Base-by-base conservation (phyloP, 2,329 filamentous ascomycete genomes). In the Stylonectria norvegica region DNA sequence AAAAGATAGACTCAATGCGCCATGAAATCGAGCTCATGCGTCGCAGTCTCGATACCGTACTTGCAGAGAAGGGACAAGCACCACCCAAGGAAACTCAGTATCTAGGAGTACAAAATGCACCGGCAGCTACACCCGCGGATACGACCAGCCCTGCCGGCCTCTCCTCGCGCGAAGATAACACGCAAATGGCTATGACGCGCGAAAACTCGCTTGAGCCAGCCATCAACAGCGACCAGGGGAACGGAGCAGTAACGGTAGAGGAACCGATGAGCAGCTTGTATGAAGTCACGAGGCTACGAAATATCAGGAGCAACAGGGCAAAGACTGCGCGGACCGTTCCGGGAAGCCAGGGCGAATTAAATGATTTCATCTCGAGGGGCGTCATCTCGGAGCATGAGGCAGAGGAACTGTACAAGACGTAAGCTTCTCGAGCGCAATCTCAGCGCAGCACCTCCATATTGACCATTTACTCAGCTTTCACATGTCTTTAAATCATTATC, bases 1-100 rank as follows among this genome's bases (percentile, higher is more conserved):
- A 65, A 65, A 58, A 56, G 33, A 49, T 58, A 5, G 55, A 58
- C 18, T 34, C 31, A 3, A 55, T 56, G 52, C 29, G 45, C 4
- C 35, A 45, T 7, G 52, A 59, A 34, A 58, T 59, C 14, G 36
- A 43, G 20, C 38, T 46, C 17, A 56, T 58, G 49, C 47, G 43
- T 8, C 39, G 46, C 17, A 56, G 47, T 14, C 43, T 58, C 10
- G 49, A 55, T n/a, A 27, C 34, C 0, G 31, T 58, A 5, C 35
- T 58, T 2, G 43, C 35, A 15, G 40, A 43, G 11, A 37, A 27
- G 34, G 22, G 33, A 15, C 30, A 27, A 23, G 20, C 12, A 7
- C 3, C 29, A 1, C 33, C 31, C 2, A 29, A 31, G 4, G 35
- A 33, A 7, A 10, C 22, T 3, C n/a, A 27, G 5, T 30, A 20